These are phyloP conservation scores for Setaria italica DNA, from an alignment of 202 grass and related monocot genomes.

Conservation along the genomic window DNA sequence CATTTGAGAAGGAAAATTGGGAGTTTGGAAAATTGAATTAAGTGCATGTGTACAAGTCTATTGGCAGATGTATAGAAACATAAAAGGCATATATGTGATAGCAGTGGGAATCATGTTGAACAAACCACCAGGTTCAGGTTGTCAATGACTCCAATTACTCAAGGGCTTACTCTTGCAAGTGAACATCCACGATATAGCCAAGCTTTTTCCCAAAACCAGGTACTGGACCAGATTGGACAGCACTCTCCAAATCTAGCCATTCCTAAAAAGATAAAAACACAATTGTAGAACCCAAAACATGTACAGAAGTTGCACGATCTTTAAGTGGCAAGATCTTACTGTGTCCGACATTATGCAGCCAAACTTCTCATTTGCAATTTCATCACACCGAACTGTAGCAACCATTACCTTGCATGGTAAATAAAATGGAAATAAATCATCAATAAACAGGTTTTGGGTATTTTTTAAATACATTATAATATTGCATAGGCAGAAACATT, in stretches of 20 bases:
- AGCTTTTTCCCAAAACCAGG: slow-evolving; percentile 81
- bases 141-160: slow-evolving; percentile 8
- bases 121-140: slow-evolving; percentile 10
- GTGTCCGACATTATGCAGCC: slow-evolving; percentile 69
- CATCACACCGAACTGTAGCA: slow-evolving; percentile 95
- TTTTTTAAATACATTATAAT: slow-evolving; percentile 22
- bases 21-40: slow-evolving; percentile 15
- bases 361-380: slow-evolving; percentile 94
- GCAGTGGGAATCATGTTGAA: slow-evolving; percentile 10
- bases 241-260: slow-evolving; percentile 76
- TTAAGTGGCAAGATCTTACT: slow-evolving; percentile 55
- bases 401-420: slow-evolving; percentile 78
- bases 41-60: slow-evolving; percentile 31
- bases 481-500: slow-evolving; percentile 1
- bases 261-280: slow-evolving; percentile 57
- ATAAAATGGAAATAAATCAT: slow-evolving; percentile 44
- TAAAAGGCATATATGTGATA: slow-evolving; percentile 2
- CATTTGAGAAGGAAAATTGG: neutral
- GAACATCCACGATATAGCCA: slow-evolving; percentile 51
- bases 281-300: slow-evolving; percentile 29
- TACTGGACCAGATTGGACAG: slow-evolving; percentile 73
- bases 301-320: slow-evolving; percentile 16
- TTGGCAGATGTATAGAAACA: slow-evolving; percentile 29
- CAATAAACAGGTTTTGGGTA: slow-evolving; percentile 1
- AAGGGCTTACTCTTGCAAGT: slow-evolving; percentile 65